These are phyloP conservation scores for Trichoderma parareesei DNA, from an alignment of 495 filamentous ascomycete species.

Conservation along the genomic window DNA sequence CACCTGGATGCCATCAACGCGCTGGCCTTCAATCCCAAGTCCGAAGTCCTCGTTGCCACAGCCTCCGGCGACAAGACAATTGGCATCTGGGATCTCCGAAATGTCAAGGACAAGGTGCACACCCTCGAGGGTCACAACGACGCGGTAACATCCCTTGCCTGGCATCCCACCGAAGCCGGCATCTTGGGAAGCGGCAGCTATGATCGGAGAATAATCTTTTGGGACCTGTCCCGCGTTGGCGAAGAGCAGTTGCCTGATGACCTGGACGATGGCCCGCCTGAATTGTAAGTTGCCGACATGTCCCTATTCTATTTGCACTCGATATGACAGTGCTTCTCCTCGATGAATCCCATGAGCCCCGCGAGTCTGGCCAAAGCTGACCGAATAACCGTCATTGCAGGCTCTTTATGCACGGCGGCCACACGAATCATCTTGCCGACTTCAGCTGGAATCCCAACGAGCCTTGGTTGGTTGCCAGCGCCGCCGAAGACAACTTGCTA, in stretches of 20 bases:
- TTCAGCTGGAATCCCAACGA: conserved; percentile 97
- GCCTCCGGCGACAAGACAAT: conserved; percentile 93
- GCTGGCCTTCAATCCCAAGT: conserved; percentile 82
- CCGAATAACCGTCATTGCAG: conserved; percentile 27
- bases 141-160: conserved; percentile 80
- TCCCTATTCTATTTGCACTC: conserved; percentile 11
- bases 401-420: conserved; percentile 97
- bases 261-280: conserved; percentile 91
- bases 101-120: conserved; percentile 78
- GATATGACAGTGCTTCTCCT: background rate
- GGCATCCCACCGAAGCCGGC: conserved; percentile 83
- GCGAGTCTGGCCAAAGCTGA: background rate
- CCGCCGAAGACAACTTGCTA: conserved; percentile 93
- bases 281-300: conserved; percentile 57
- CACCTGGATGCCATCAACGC: conserved; percentile 93
- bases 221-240: conserved; percentile 85
- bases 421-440: conserved; percentile 91
- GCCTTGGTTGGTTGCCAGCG: conserved; percentile 89
- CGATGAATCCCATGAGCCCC: background rate
- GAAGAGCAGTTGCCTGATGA: conserved; percentile 94
- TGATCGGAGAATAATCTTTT: conserved; percentile 90
- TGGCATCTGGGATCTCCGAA: conserved; percentile 89
- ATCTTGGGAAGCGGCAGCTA: conserved; percentile 87
- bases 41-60: conserved; percentile 80
- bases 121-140: conserved; percentile 77